phyloP scores from a whole-genome alignment of 345 rosid species.

The Ricinus communis region DNA sequence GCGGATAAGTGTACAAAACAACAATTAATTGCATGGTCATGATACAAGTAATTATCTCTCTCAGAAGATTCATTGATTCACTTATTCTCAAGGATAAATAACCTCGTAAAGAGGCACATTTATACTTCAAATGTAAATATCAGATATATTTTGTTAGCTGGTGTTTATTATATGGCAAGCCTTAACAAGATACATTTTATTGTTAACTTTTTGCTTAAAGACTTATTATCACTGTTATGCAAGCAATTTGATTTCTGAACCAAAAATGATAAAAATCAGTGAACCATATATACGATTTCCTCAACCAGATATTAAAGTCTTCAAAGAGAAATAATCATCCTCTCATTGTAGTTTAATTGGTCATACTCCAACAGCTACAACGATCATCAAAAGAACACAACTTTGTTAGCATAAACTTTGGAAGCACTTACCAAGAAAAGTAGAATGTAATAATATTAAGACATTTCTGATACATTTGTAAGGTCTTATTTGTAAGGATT shows the following conservation, averaged over 20 bases:
- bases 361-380: neutral
- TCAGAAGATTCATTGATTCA: neutral
- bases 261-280: neutral
- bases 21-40: conserved; percentile 17
- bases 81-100: conserved; percentile 7
- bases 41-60: conserved; percentile 13
- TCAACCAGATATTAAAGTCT: neutral
- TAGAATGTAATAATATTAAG: neutral
- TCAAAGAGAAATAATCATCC: neutral
- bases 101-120: conserved; percentile 1
- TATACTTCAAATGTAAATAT: neutral
- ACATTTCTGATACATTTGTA: neutral
- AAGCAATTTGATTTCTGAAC: conserved; percentile 9
- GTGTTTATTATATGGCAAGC: neutral
- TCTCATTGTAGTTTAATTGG: neutral
- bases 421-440: neutral
- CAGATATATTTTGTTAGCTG: neutral
- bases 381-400: neutral
- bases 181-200: neutral
- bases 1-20: conserved; percentile 20
- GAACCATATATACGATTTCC: neutral
- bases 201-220: neutral
- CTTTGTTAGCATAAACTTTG: neutral
- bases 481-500: neutral
- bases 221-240: neutral